A percentile compares a stretch with the other conserved stretches of the same genome.
These are phyloP conservation scores for Rhytidhysteron rufulum DNA, from an alignment of 2,329 filamentous ascomycete species.

Conservation along the genomic window DNA sequence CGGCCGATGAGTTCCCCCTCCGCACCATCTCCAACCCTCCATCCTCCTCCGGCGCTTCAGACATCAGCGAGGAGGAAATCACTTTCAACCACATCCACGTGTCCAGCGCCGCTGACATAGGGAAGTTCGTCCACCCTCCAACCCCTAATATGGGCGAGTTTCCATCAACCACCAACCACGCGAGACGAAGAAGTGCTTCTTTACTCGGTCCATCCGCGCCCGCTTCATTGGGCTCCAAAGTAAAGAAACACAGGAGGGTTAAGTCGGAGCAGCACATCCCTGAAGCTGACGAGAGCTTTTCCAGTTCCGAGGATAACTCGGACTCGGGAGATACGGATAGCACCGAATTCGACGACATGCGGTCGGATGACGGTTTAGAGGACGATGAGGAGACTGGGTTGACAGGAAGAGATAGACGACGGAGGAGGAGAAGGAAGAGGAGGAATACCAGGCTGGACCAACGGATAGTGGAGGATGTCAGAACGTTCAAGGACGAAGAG, in stretches of 20 bases:
- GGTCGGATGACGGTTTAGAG: slow-evolving; percentile 67
- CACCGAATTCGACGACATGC: slow-evolving; percentile 53
- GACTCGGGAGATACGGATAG: slow-evolving; percentile 34
- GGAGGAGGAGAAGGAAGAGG: slow-evolving; percentile 63
- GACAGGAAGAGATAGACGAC: slow-evolving; percentile 67
- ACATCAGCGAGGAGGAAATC: slow-evolving; percentile 19
- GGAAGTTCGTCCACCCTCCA: slow-evolving; percentile 27
- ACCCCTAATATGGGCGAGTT: slow-evolving; percentile 29
- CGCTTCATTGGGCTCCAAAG: slow-evolving; percentile 7
- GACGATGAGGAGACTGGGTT: slow-evolving; percentile 90
- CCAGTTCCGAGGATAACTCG: slow-evolving; percentile 22
- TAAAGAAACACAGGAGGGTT: slow-evolving; percentile 24
- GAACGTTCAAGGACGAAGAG: slow-evolving; percentile 66
- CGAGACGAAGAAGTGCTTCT: slow-evolving; percentile 32
- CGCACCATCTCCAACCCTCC: slow-evolving; percentile 31
- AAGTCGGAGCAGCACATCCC: slow-evolving; percentile 30
- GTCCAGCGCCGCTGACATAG: slow-evolving; percentile 17
- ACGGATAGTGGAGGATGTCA: slow-evolving; percentile 51
- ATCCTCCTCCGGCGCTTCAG: slow-evolving; percentile 22
- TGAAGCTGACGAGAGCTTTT: slow-evolving; percentile 30
- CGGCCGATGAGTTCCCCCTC: slow-evolving; percentile 35
- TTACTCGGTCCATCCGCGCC: slow-evolving; percentile 23
- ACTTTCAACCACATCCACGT: slow-evolving; percentile 7
- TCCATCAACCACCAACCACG: slow-evolving; percentile 15
- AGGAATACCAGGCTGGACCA: slow-evolving; percentile 71